Percentiles rank a stretch among this genome's conserved stretches.
phyloP scores from a whole-genome alignment of 2,329 filamentous ascomycete genomes.

The Meredithiella fracta region DNA sequence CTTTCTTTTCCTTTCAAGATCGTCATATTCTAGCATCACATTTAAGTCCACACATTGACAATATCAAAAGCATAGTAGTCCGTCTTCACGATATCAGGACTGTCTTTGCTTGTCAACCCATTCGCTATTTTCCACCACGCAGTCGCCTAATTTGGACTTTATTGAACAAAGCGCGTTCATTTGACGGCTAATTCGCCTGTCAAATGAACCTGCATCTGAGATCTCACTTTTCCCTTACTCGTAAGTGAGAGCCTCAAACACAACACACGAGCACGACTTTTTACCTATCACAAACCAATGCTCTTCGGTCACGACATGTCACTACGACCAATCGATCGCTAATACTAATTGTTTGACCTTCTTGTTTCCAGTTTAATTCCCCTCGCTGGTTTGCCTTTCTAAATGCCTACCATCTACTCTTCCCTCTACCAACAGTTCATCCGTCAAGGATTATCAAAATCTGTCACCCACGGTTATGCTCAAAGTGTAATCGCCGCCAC shows the following conservation, averaged over 20 bases:
- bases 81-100: conserved; percentile 2
- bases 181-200: conserved; percentile 71
- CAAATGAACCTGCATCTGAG: conserved; percentile 94
- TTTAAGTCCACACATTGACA: not conserved
- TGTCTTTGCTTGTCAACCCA: conserved; percentile 6
- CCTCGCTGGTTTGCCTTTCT: conserved; percentile 44
- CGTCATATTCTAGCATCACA: not conserved
- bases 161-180: conserved; percentile 58
- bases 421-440: conserved; percentile 65
- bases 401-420: conserved; percentile 71
- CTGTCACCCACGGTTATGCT: conserved; percentile 93
- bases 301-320: not conserved
- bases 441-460: conserved; percentile 88
- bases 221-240: conserved; percentile 37
- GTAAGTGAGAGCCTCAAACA: conserved; percentile 17
- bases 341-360: not conserved
- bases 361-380: not conserved
- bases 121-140: conserved; percentile 15
- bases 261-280: not conserved
- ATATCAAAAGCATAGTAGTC: not conserved
- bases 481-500: conserved; percentile 93
- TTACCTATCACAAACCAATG: not conserved
- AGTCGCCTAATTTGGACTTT: not conserved
- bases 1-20: conserved; percentile 14
- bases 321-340: conserved; percentile 15